phyloP scores from a whole-genome alignment of 345 rosid genomes.

The Salix suchowensis region DNA sequence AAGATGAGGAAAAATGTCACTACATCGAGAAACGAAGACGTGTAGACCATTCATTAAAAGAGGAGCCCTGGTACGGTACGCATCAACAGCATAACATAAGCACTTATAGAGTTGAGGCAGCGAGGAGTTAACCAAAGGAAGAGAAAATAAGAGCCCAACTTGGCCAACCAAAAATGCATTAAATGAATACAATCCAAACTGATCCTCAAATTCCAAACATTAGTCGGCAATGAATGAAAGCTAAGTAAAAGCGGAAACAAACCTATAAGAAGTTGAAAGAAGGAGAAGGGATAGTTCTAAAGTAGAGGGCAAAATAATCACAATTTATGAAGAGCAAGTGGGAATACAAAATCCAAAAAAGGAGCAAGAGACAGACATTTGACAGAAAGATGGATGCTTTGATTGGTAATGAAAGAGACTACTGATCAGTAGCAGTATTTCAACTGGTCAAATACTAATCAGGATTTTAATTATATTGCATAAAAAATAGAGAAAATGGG shows the following conservation, averaged over 20 bases:
- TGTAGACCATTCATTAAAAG: slow-evolving; percentile 5
- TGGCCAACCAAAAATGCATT: too few relatives aligned
- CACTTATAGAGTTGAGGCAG: neutral
- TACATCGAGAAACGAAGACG: neutral
- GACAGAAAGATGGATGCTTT: slow-evolving; percentile 2
- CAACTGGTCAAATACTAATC: neutral
- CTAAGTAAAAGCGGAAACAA: slow-evolving; percentile 6
- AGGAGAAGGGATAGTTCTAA: slow-evolving; percentile 14
- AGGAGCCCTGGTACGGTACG: slow-evolving; percentile 3
- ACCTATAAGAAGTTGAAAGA: slow-evolving; percentile 21
- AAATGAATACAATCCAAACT: neutral
- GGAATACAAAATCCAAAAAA: neutral
- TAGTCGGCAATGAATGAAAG: neutral
- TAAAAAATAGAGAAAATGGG: slow-evolving; percentile 4
- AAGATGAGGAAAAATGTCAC: slow-evolving; percentile 12
- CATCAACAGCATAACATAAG: slow-evolving; percentile 19
- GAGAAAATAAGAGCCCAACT: neutral
- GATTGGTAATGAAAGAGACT: slow-evolving; percentile 12
- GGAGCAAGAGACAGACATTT: neutral
- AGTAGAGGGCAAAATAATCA: slow-evolving; percentile 6
- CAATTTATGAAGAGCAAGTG: neutral
- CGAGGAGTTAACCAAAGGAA: neutral
- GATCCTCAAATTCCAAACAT: neutral
- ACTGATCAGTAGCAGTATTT: neutral
- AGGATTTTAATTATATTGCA: neutral